Evolutionary conservation across 1,284 basidiomycete species (phyloP), one percentile per base, ranked within the genome.

Genomic region (Coniophora puteana): DNA sequence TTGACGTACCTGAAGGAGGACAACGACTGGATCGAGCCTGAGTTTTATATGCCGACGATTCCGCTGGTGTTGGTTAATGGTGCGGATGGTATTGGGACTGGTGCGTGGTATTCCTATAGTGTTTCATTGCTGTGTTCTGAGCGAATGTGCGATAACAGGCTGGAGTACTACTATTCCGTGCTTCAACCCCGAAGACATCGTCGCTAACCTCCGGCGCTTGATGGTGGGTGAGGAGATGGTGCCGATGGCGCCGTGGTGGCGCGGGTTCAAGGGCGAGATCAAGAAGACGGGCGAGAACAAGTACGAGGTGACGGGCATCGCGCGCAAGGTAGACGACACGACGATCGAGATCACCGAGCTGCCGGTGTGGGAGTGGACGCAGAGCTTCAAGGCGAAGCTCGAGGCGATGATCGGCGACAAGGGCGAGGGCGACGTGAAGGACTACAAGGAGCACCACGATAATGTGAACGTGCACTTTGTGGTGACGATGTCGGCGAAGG

Each of bases 41-140:
- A 94, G 55, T 98, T 83, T 70, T 99, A 96, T 61, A 76, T 98
- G 63, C 95, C 96, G 13, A 69, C 93, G 16, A 57, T 98, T 1
- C 96, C 96, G 0, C 74, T 96, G 64, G 75, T 98, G 0, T 74
- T 99, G 32, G 67, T 99, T 58, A 99, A 99, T 55, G 96, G 96
- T 12, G 84, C 89, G 12, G 94, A 98, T 53, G 96, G 96, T 70
- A 99, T 99, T 55, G 96, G 96, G 40, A 99, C 96, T 38, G 93
- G 89, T 83, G 45, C 56, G 74, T 56, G 16, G 14, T 33, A 24
- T 10, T 4, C 38, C 10, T 18, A 16, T 40, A 28, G 16, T 24
- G 37, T 20, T 37, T 38, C 25, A 21, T 35, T 21, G 43, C 51
- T 12, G 44, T 18, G 44, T 39, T 27, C 16, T 38, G 13, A 39